Base-by-base conservation (phyloP, 2,329 filamentous ascomycete species). In the Sordariomycetes sp. region DNA sequence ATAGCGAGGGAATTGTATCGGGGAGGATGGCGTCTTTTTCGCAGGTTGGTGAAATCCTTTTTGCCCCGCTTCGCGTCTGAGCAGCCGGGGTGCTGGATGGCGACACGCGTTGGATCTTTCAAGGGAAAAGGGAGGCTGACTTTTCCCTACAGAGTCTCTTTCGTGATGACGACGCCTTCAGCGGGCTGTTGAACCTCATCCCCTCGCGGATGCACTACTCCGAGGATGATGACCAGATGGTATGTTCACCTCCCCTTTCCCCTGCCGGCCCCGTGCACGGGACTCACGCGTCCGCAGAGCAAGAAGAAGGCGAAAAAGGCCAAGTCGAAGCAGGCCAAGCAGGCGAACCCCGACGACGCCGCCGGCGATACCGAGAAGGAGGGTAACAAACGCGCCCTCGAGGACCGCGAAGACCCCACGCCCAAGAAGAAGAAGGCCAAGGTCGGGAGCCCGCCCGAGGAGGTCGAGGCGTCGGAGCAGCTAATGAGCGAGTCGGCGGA, bases 221-320 rank as follows among this genome's bases (percentile, higher is more conserved):
- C 58, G 84, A 91, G 69, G 90, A 95, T 87, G 86, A 59, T 84
- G 91, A 69, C 89, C 95, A 68, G 87, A 80, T 55, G 53, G 52
- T 57, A 48, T 56, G 45, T 53, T 5, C 25, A 48, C 22, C 13
- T 48, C 54, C 12, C 10, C 34, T 36, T 34, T 36, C 6, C 20
- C 42, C 8, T 24, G 13, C 10, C 25, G 39, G 39, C 39, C n/a
- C 45, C 12, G 22, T 24, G 17, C n/a, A 8, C 12, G 12, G 20
- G n/a, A n/a, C 22, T 50, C 20, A n/a, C 17, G n/a, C 34, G 22
- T 35, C 15, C 32, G n/a, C 17, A 52, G 69, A 86, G 86, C 67
- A 95, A 94, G 74, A 97, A 97, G 76, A 91, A 97, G 74, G 92
- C 90, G 55, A 96, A 56, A 22, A 56, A 95, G 69, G 87, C 90